phyloP scores from a whole-genome alignment of 2,329 filamentous ascomycete genomes.

The Beauveria rudraprayagi region DNA sequence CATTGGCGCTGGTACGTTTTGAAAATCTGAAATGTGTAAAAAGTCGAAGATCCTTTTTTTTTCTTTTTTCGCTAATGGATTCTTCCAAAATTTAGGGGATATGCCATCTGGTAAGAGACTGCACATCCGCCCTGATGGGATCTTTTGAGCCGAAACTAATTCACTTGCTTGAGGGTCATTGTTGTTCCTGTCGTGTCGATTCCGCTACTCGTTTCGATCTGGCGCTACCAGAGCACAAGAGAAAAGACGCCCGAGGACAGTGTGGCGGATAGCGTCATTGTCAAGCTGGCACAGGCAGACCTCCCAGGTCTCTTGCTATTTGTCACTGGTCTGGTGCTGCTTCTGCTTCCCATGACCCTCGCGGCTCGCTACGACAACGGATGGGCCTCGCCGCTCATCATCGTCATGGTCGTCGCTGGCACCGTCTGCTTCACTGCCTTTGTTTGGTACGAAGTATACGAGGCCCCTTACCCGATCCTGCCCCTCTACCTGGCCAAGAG shows the following conservation, averaged over 20 bases:
- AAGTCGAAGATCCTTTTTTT: too few relatives aligned
- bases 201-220: conserved; percentile 44
- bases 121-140: background rate
- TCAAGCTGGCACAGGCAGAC: background rate
- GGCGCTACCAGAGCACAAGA: conserved; percentile 42
- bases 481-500: background rate
- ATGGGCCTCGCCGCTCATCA: background rate
- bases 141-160: too few relatives aligned
- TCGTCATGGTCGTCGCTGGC: background rate
- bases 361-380: background rate
- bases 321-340: background rate
- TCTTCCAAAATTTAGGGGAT: conserved; percentile 36
- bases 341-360: conserved; percentile 7
- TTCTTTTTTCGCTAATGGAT: background rate
- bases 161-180: conserved; percentile 32
- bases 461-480: background rate
- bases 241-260: conserved; percentile 25
- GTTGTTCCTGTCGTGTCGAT: conserved; percentile 49
- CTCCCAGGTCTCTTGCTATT: background rate
- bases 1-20: conserved; percentile 43
- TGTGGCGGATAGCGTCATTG: conserved; percentile 11
- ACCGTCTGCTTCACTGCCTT: background rate
- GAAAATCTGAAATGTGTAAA: too few relatives aligned
- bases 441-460: background rate
- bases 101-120: conserved; percentile 42